Percentiles rank a stretch among this genome's conserved stretches.
phyloP scores from a whole-genome alignment of 2,329 filamentous ascomycete genomes.

The Fusarium camptoceras region DNA sequence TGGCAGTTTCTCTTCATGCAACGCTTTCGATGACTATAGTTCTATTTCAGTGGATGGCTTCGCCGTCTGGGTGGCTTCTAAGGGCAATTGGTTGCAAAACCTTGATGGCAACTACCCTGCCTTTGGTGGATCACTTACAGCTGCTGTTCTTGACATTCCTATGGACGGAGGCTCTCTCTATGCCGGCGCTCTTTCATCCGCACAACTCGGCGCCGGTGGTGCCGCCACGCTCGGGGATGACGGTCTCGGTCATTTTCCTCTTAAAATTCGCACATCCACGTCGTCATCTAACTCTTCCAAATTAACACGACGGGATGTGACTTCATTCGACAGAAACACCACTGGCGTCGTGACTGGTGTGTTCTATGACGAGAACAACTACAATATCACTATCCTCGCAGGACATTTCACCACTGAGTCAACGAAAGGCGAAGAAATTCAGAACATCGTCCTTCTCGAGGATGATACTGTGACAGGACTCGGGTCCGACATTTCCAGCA shows the following conservation, averaged over 20 bases:
- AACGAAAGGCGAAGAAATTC: conserved; percentile 75
- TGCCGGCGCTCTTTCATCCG: conserved; percentile 84
- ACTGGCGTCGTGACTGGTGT: conserved; percentile 81
- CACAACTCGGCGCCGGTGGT: conserved; percentile 77
- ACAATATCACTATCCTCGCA: conserved; percentile 88
- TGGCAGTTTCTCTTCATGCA: conserved; percentile 80
- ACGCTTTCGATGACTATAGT: conserved; percentile 72
- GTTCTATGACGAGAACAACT: conserved; percentile 76
- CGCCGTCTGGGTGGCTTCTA: conserved; percentile 90
- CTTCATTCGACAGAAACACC: conserved; percentile 56
- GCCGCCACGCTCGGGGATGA: conserved; percentile 72
- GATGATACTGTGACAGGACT: conserved; percentile 81
- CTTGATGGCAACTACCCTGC: conserved; percentile 72
- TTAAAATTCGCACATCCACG: conserved; percentile 61
- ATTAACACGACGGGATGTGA: conserved; percentile 60
- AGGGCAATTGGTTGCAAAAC: conserved; percentile 88
- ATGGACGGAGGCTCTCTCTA: conserved; percentile 74
- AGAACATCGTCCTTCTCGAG: conserved; percentile 87
- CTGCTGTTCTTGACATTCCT: conserved; percentile 73
- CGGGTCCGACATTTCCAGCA: conserved; percentile 70
- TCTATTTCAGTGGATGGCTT: conserved; percentile 77
- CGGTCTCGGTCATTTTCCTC: conserved; percentile 66
- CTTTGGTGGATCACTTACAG: conserved; percentile 78
- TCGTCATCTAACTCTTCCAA: conserved; percentile 51
- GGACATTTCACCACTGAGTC: conserved; percentile 84